A percentile compares a stretch with the other conserved stretches of the same genome.
Evolutionary conservation across 345 rosid species (phyloP).

Genomic region (Leavenworthia alabamica): DNA sequence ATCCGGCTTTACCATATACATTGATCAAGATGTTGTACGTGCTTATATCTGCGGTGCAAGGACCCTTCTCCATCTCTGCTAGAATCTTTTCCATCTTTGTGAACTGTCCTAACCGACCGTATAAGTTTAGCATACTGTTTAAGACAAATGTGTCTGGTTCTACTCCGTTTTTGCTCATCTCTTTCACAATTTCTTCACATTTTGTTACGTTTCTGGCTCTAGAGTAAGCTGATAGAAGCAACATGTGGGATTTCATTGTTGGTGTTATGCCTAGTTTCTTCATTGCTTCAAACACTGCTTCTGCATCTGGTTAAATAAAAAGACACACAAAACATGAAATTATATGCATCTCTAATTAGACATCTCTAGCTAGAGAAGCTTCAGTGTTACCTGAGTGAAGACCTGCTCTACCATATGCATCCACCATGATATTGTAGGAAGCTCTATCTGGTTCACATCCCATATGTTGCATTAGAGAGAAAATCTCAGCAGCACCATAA

Average conservation of each 20-base stretch:
- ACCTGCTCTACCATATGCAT: conserved; percentile 87
- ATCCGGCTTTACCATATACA: conserved; percentile 69
- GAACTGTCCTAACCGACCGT: conserved; percentile 70
- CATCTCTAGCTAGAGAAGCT: neutral
- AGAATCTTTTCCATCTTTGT: conserved; percentile 71
- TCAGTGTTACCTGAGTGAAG: conserved; percentile 51
- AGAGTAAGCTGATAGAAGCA: conserved; percentile 76
- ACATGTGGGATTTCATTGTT: conserved; percentile 93
- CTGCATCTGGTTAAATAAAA: conserved; percentile 45
- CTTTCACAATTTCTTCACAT: conserved; percentile 64
- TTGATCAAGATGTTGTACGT: conserved; percentile 87
- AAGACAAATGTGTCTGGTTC: conserved; percentile 73
- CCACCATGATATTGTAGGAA: conserved; percentile 89
- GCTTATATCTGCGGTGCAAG: conserved; percentile 55
- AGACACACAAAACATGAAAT: neutral
- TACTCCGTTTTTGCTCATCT: conserved; percentile 67
- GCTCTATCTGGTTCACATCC: conserved; percentile 95
- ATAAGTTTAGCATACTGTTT: conserved; percentile 78
- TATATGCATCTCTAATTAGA: neutral
- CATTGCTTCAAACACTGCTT: conserved; percentile 75
- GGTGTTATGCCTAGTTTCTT: conserved; percentile 67
- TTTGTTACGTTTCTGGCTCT: conserved; percentile 55
- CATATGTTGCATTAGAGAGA: conserved; percentile 91
- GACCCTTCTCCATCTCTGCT: conserved; percentile 57
- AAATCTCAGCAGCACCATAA: conserved; percentile 84